Base-by-base conservation (phyloP, 768 basidiomycete genomes). In the Mycena galericulata region DNA sequence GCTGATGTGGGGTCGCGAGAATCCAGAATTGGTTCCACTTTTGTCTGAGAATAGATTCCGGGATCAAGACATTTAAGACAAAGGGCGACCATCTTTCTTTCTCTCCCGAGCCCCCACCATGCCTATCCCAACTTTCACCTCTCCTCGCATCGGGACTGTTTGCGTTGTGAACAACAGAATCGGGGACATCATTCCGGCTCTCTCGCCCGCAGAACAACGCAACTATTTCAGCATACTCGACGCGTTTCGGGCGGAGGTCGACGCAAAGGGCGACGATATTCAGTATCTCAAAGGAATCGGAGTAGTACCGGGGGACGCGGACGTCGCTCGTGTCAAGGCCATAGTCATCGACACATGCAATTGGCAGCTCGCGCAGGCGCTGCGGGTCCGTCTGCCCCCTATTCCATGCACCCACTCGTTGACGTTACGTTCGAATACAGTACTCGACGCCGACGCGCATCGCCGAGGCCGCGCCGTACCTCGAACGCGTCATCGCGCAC, bases 391-490 rank as follows among this genome's bases (percentile, higher is more conserved):
- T 58, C 51, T 17, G n/a, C n/a, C 34, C n/a, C 20, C 17, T 38
- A 22, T 32, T 15, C 34, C 2, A 1, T 12, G 26, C 8, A 5
- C 10, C 7, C 24, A 24, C 50, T 45, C 47, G 26, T n/a, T 14
- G 38, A 43, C n/a, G 51, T 5, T 17, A 17, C 29, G 18, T 7
- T 18, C 8, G 2, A 6, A 22, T 29, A 11, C 64, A 65, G 64
- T 59, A 58, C 49, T 65, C 64, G 49, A 65, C 64, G 15, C 64
- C 64, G 30, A 65, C 64, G 15, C 64, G 64, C 55, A 65, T 65
- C 56, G 64, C 64, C 38, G 64, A 65, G 38, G 64, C 64, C 20
- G 56, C 27, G 7, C 64, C 64, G 12, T 58, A 59, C 34, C 36
- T 65, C 18, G 56, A 65, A 29, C 20, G 24, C 3, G 57, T 41